Conservation (phyloP, 805 yeast species). For the Candida berthetii region DNA sequence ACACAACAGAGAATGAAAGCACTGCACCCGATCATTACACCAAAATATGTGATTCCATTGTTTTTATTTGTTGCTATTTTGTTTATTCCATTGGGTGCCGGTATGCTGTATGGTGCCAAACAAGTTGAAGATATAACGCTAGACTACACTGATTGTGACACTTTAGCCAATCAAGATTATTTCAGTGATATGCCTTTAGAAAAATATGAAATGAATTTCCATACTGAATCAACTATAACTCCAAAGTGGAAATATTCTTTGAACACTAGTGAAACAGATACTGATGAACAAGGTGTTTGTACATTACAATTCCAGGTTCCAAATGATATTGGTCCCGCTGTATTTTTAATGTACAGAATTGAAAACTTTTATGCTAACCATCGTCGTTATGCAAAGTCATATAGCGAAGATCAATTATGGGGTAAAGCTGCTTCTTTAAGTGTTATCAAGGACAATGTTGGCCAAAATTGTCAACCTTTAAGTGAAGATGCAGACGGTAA, state of each 20-base stretch:
- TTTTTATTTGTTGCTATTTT: conserved; percentile 69
- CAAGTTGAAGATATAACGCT: conserved; percentile 67
- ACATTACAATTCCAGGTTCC: conserved; percentile 72
- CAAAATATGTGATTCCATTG: conserved; percentile 81
- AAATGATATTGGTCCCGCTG: conserved; percentile 62
- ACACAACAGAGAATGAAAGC: conserved; percentile 59
- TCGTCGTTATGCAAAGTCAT: conserved; percentile 86
- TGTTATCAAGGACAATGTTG: conserved; percentile 42
- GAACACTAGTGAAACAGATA: conserved; percentile 35
- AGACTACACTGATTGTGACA: conserved; percentile 70
- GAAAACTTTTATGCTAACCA: conserved; percentile 93
- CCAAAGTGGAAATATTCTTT: conserved; percentile 67
- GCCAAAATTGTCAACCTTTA: conserved; percentile 61
- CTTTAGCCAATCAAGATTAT: conserved; percentile 35
- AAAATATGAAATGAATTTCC: conserved; percentile 54
- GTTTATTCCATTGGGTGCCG: conserved; percentile 88
- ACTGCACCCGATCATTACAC: conserved; percentile 80
- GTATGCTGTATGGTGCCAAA: conserved; percentile 63
- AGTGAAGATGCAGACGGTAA: conserved; percentile 44
- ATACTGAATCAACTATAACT: conserved; percentile 26
- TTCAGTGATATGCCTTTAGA: conserved; percentile 51
- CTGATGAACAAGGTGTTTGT: conserved; percentile 53
- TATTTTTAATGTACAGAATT: conserved; percentile 72
- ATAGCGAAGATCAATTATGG: conserved; percentile 76
- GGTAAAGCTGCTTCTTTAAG: conserved; percentile 62